Percentiles rank a stretch among this genome's conserved stretches.
phyloP scores from a whole-genome alignment of 805 yeast species.

The Alloascoidea hylecoeti region DNA sequence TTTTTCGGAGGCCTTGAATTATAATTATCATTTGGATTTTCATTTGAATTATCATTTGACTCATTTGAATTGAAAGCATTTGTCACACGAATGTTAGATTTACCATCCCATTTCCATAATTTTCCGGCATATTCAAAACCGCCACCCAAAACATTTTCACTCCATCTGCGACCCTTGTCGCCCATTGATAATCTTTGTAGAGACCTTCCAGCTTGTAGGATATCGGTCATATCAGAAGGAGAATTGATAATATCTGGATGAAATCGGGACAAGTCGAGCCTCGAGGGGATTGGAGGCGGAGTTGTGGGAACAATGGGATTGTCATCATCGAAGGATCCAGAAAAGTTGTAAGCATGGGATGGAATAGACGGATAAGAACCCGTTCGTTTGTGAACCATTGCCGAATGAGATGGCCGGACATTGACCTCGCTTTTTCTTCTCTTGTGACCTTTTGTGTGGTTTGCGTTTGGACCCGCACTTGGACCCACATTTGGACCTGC shows the following conservation, averaged over 20 bases:
- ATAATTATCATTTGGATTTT: no score
- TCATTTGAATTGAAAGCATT: no score
- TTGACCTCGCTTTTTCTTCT: slow-evolving; percentile 7
- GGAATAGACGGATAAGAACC: not conserved
- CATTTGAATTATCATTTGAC: no score
- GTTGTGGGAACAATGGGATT: slow-evolving; percentile 3
- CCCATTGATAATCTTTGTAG: slow-evolving; percentile 22
- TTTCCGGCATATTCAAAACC: slow-evolving; percentile 23
- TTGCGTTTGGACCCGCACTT: slow-evolving; percentile 6
- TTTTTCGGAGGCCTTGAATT: no score
- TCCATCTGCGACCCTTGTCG: slow-evolving; percentile 11
- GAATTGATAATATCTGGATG: slow-evolving; percentile 5
- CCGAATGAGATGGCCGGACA: slow-evolving; percentile 2
- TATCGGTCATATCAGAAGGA: slow-evolving; percentile 21
- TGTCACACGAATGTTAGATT: no score
- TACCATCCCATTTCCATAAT: slow-evolving; percentile 24
- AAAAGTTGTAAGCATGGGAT: not conserved
- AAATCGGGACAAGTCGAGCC: slow-evolving; percentile 9
- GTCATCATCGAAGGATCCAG: not conserved
- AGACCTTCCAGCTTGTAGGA: slow-evolving; percentile 25
- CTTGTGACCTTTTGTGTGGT: slow-evolving; percentile 7
- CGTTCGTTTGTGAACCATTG: not conserved
- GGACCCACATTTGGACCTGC: slow-evolving; percentile 3
- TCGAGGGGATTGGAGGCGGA: slow-evolving; percentile 7
- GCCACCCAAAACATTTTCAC: slow-evolving; percentile 13